Conservation (phyloP, 345 rosid genomes). For the Crucihimalaya himalaica region DNA sequence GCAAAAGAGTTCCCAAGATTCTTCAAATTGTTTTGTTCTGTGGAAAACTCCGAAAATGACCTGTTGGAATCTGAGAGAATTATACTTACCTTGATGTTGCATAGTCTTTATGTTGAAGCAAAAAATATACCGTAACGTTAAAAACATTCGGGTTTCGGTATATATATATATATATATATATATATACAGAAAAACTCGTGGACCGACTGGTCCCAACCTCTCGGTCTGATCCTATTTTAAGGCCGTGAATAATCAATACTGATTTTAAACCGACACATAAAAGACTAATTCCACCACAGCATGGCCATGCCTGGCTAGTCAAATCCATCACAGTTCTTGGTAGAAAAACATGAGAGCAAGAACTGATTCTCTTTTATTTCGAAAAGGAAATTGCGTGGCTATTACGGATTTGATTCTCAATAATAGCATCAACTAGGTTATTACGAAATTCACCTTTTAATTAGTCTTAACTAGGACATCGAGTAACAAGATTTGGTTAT, state of each 20-base stretch:
- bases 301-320: neutral
- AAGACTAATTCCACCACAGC: neutral
- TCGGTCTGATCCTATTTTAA: neutral
- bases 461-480: constrained; percentile 8
- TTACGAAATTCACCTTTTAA: neutral
- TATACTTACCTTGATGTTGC: constrained; percentile 15
- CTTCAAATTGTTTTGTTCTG: constrained; percentile 38
- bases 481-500: neutral
- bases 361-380: neutral
- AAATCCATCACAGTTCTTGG: neutral
- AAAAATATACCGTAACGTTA: constrained; percentile 5
- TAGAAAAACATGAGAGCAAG: constrained; percentile 10
- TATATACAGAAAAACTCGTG: neutral
- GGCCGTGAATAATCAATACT: neutral
- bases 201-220: constrained; percentile 1
- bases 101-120: constrained; percentile 12
- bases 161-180: neutral
- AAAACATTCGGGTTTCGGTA: neutral
- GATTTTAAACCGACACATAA: neutral
- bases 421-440: constrained; percentile 22
- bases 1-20: constrained; percentile 42
- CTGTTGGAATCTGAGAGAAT: constrained; percentile 29
- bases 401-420: constrained; percentile 23
- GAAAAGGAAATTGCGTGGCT: constrained; percentile 5
- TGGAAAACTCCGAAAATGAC: constrained; percentile 35